Conservation (phyloP, 148 eudicot genomes). For the Rhododendron ovatum region DNA sequence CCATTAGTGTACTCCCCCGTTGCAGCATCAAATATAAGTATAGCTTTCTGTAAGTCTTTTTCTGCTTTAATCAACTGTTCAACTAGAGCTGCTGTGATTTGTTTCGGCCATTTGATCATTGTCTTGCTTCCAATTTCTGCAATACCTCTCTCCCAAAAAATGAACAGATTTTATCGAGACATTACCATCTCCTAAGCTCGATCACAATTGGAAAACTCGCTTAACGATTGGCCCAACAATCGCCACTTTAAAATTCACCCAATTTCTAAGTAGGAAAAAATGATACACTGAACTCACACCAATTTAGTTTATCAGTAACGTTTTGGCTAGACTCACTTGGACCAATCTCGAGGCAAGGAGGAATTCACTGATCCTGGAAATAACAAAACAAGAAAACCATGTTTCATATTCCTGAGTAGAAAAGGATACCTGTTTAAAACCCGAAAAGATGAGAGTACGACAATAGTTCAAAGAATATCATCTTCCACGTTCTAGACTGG, state of each 20-base stretch:
- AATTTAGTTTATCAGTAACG: background rate
- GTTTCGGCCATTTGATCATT: conserved; percentile 69
- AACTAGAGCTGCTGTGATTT: conserved; percentile 56
- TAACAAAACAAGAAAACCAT: background rate
- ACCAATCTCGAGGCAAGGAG: background rate
- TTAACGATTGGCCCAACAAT: background rate
- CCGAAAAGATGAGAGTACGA: background rate
- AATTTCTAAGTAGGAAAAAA: background rate
- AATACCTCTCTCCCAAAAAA: background rate
- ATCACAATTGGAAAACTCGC: background rate
- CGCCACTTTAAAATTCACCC: background rate
- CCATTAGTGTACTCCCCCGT: conserved; percentile 77
- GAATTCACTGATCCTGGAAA: background rate
- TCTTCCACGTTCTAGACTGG: background rate
- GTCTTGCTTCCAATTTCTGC: conserved; percentile 38
- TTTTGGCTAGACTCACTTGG: background rate
- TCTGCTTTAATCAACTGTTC: conserved; percentile 69
- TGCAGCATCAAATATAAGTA: conserved; percentile 70
- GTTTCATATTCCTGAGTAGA: background rate
- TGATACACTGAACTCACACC: background rate
- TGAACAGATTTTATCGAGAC: background rate
- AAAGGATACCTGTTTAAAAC: background rate
- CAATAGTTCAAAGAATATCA: background rate
- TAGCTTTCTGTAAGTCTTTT: conserved; percentile 61
- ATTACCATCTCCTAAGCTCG: background rate